A percentile compares a stretch with the other conserved stretches of the same genome.
phyloP scores from a whole-genome alignment of 306 rosid genomes.

The Rubus idaeus region DNA sequence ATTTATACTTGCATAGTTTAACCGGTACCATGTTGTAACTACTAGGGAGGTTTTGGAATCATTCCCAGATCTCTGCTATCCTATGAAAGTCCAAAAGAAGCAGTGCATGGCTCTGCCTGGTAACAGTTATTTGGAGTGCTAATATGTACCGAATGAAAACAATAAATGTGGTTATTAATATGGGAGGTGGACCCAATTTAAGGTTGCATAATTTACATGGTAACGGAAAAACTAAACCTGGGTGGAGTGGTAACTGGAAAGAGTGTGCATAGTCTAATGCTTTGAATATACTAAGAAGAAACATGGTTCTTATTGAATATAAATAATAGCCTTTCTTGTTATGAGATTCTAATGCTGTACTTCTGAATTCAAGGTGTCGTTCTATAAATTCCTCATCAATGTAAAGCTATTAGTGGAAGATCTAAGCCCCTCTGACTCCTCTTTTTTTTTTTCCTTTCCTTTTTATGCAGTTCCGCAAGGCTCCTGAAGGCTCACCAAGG shows the following conservation, averaged over 20 bases:
- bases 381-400: too few relatives aligned
- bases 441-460: not conserved
- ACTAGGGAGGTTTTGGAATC: not conserved
- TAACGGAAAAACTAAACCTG: not conserved
- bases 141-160: not conserved
- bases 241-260: not conserved
- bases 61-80: not conserved
- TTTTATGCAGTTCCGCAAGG: conserved; percentile 65
- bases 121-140: not conserved
- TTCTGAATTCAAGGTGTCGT: not conserved
- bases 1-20: too few relatives aligned
- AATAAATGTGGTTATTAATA: not conserved
- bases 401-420: not conserved
- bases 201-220: not conserved
- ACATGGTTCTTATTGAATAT: not conserved
- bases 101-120: not conserved
- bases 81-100: not conserved
- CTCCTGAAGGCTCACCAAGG: conserved; percentile 77
- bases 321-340: not conserved
- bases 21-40: not conserved
- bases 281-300: too few relatives aligned
- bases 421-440: not conserved
- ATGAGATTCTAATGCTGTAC: not conserved
- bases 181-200: not conserved
- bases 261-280: not conserved